These are phyloP conservation scores for Solanum rostratum DNA, from an alignment of 257 asterid genomes.

Conservation along the genomic window DNA sequence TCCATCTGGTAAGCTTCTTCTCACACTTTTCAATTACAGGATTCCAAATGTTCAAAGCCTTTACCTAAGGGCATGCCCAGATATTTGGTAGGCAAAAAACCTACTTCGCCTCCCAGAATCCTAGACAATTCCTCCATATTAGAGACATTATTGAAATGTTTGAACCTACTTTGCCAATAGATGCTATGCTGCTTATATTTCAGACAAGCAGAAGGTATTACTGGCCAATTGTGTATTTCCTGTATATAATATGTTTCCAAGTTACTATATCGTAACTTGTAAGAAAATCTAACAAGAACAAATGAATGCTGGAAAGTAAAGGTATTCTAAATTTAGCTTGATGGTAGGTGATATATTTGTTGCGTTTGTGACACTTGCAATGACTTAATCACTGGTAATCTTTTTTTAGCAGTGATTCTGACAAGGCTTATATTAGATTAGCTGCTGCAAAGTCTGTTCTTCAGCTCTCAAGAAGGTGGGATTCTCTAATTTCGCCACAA, in stretches of 20 bases:
- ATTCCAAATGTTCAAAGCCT: too few species aligned
- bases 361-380: neutral
- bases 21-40: too few species aligned
- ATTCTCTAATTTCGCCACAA: conserved; percentile 66
- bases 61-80: too few species aligned
- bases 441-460: conserved; percentile 89
- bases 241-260: neutral
- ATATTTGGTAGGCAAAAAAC: too few species aligned
- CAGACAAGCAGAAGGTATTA: neutral
- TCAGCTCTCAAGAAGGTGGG: conserved; percentile 88
- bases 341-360: neutral
- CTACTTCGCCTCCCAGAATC: too few species aligned
- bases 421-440: conserved; percentile 44
- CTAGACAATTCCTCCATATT: too few species aligned
- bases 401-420: conserved; percentile 38
- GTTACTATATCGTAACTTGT: neutral
- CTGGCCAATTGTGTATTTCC: neutral
- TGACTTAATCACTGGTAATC: neutral
- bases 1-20: too few species aligned
- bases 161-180: neutral
- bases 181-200: neutral
- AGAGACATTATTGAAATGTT: too few species aligned
- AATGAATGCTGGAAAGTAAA: neutral
- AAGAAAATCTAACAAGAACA: neutral
- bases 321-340: neutral